Base-by-base conservation (phyloP, 169 alveolate species). In the Eimeria tenella region DNA sequence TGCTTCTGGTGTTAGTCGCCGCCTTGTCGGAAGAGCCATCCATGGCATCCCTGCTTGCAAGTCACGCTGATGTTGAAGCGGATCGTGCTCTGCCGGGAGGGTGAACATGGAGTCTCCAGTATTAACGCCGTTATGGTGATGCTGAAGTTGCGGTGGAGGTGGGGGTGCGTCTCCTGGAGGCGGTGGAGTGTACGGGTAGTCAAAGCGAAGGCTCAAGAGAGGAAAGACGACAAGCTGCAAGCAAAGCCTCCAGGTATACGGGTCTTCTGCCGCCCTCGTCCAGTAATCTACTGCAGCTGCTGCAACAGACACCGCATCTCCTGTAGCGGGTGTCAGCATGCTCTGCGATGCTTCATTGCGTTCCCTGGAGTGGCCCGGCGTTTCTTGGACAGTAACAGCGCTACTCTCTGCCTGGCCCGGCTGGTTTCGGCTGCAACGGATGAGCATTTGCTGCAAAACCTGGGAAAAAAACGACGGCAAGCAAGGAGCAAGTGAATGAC, bases 11-110 rank as follows among this genome's bases (percentile, higher is more conserved):
- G 95, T 93, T 21, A 79, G 73, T 5, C 95, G 74, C 13, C 95
- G 70, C 13, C 95, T 62, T 0, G 86, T 68, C 58, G 95, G 93
- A 17, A 52, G 93, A 9, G 95, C 93, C 95, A 93, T 93, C 95
- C 95, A 93, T 7, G 93, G 89, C 89, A 81, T 81, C 31, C 89
- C 73, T n/a, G 42, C 52, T 15, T 81, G 71, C 56, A 53, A 52
- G 19, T 81, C 89, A 31, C 89, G 89, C 23, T 19, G 73, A 13
- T 81, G 68, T 17, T 58, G 89, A 19, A 25, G 73, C 55, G 49
- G 86, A 25, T 81, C 89, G 0, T 81, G 89, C 11, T 71, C 89
- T 53, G 89, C 71, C 25, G 89, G 21, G 42, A 81, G 25, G 17
- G 74, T 15, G 55, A 53, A 81, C 17, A 56, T 11, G 31, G 89